Evolutionary conservation across 768 basidiomycete species (phyloP).

Genomic region (Nidularia sp.): DNA sequence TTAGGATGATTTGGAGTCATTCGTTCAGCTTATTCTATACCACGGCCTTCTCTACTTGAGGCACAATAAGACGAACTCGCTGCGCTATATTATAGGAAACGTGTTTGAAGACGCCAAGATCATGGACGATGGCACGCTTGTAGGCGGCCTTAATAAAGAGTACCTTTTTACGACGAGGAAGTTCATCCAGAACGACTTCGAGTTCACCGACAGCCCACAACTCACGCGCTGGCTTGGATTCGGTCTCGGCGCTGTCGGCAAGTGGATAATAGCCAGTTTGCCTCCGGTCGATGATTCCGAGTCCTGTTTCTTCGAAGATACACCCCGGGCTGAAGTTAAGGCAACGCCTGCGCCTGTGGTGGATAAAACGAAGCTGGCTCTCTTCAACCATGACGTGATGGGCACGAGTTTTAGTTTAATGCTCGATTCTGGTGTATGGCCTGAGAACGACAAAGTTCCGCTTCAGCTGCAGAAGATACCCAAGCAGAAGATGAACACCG

Average conservation of each 20-base stretch:
- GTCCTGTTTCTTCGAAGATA: no score
- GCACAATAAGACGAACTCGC: neutral
- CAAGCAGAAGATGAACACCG: no score
- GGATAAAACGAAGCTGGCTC: no score
- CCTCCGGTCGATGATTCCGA: no score
- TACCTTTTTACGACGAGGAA: neutral
- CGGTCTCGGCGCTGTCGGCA: neutral
- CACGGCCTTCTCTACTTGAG: neutral
- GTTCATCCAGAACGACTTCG: neutral
- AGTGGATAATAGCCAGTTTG: no score
- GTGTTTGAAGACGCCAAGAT: neutral
- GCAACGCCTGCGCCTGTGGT: no score
- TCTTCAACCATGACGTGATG: no score
- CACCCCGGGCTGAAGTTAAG: no score
- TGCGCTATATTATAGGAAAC: neutral
- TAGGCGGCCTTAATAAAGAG: neutral
- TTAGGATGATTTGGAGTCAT: constrained; percentile 27
- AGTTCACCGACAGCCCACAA: neutral
- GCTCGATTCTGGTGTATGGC: no score
- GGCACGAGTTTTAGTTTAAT: no score
- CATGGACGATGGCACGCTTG: neutral
- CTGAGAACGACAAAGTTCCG: no score
- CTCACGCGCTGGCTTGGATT: neutral
- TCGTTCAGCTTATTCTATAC: constrained; percentile 2
- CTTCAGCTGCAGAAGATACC: no score